phyloP scores from a whole-genome alignment of 1,284 basidiomycete genomes.

The Naganishia cerealis region DNA sequence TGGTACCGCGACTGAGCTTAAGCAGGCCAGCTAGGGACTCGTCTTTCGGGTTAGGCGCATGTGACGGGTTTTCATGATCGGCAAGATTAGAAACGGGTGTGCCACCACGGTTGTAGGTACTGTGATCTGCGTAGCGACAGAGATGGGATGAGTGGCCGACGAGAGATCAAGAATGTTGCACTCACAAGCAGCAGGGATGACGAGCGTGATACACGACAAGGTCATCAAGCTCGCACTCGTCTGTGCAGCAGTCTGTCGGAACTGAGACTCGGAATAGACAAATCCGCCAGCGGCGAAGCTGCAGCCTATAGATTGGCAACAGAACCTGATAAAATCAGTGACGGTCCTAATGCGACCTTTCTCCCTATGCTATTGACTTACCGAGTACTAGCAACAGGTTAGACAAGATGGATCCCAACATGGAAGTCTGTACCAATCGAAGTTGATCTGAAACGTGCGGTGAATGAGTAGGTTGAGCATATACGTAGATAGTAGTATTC shows the following conservation, averaged over 20 bases:
- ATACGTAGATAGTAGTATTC: conserved; percentile 33
- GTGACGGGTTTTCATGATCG: conserved; percentile 31
- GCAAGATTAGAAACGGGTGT: conserved; percentile 16
- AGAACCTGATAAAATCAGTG: background rate
- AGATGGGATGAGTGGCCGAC: background rate
- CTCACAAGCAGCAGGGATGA: conserved; percentile 87
- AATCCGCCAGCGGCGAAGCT: conserved; percentile 57
- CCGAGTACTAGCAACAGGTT: conserved; percentile 85
- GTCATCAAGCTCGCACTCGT: conserved; percentile 78
- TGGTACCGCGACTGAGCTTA: conserved; percentile 78
- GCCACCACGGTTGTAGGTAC: conserved; percentile 29
- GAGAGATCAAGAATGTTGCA: conserved; percentile 41
- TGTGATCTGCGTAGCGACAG: conserved; percentile 38
- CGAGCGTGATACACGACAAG: conserved; percentile 80
- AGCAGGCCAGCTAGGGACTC: conserved; percentile 62
- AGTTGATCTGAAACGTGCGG: conserved; percentile 63
- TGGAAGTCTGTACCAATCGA: conserved; percentile 80
- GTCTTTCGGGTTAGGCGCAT: conserved; percentile 45
- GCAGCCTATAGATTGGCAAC: background rate
- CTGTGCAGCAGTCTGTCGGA: conserved; percentile 80
- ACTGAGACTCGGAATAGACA: conserved; percentile 67
- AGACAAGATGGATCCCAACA: conserved; percentile 66
- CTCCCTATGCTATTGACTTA: conserved; percentile 53
- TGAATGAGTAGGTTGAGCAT: conserved; percentile 4
- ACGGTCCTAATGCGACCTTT: background rate